Evolutionary conservation across 257 asterid species (phyloP).

Genomic region (Solanum clarkiae): DNA sequence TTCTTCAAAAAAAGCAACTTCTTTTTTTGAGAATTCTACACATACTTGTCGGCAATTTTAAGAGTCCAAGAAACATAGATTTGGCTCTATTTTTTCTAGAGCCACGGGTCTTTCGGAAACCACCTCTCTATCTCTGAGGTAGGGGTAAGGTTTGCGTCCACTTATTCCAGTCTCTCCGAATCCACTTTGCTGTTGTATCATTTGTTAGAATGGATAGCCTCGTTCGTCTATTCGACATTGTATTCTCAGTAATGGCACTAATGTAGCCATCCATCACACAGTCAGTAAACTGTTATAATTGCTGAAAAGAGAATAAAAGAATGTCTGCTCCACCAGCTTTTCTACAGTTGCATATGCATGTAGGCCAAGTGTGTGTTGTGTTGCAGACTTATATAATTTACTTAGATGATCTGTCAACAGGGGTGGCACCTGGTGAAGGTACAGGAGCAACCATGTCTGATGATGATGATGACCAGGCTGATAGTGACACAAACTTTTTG

Average conservation of each 20-base stretch:
- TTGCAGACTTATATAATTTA: neutral
- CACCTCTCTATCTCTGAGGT: neutral
- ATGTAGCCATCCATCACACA: neutral
- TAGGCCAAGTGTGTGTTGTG: neutral
- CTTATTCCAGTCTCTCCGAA: neutral
- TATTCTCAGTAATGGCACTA: neutral
- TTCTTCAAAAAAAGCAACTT: neutral
- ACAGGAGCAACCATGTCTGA: constrained; percentile 99
- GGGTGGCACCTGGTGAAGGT: constrained; percentile 95
- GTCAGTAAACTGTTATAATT: neutral
- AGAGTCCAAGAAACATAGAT: neutral
- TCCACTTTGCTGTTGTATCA: neutral
- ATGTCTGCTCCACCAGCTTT: neutral
- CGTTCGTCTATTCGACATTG: neutral
- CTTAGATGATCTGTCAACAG: constrained; percentile 21
- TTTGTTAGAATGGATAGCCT: neutral
- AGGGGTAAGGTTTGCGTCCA: neutral
- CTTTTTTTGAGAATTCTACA: neutral
- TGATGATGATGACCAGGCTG: constrained; percentile 87
- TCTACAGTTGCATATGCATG: neutral
- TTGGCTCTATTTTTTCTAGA: neutral
- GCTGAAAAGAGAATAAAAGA: neutral
- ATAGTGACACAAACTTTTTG: constrained; percentile 72
- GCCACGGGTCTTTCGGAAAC: neutral
- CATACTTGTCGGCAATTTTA: neutral